Conservation (phyloP, 2,329 filamentous ascomycete genomes). For the Madurella fahalii region DNA sequence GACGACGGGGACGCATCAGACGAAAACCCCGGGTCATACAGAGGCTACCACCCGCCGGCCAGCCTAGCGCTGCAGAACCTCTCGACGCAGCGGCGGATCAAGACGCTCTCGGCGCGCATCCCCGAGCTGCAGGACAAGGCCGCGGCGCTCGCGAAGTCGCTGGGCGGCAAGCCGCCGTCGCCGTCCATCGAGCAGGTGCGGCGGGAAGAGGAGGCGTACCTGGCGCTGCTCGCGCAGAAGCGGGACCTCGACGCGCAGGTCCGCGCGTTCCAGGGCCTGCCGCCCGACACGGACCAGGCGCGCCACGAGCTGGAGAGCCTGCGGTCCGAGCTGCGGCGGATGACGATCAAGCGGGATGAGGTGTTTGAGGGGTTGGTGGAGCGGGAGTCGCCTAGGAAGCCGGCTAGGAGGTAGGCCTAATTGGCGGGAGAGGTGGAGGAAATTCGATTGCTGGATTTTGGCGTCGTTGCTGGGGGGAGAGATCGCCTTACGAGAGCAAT, state of each 20-base stretch:
- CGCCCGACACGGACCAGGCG: slow-evolving; percentile 65
- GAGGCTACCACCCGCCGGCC: slow-evolving; percentile 48
- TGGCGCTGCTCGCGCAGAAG: slow-evolving; percentile 54
- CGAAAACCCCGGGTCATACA: background rate
- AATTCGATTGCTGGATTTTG: background rate
- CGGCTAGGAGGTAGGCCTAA: background rate
- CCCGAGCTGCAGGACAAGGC: slow-evolving; percentile 61
- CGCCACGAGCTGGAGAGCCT: slow-evolving; percentile 65
- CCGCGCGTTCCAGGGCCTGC: slow-evolving; percentile 64
- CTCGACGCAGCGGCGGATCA: slow-evolving; percentile 67
- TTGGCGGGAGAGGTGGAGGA: background rate
- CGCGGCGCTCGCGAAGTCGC: slow-evolving; percentile 36
- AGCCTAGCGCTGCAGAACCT: slow-evolving; percentile 66
- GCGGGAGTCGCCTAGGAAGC: slow-evolving; percentile 51
- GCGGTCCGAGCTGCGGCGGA: slow-evolving; percentile 56
- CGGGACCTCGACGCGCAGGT: slow-evolving; percentile 60
- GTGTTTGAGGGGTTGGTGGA: slow-evolving; percentile 72
- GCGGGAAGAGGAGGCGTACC: slow-evolving; percentile 54
- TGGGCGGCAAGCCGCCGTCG: slow-evolving; percentile 32
- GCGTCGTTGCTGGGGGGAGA: no score
- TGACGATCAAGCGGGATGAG: slow-evolving; percentile 62
- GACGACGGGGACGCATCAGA: background rate
- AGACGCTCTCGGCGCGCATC: slow-evolving; percentile 61
- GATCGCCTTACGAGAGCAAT: no score
- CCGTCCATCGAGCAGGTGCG: slow-evolving; percentile 56